Evolutionary conservation across 495 filamentous ascomycete genomes (phyloP).

Genomic region (Lasiosphaeris hirsuta): DNA sequence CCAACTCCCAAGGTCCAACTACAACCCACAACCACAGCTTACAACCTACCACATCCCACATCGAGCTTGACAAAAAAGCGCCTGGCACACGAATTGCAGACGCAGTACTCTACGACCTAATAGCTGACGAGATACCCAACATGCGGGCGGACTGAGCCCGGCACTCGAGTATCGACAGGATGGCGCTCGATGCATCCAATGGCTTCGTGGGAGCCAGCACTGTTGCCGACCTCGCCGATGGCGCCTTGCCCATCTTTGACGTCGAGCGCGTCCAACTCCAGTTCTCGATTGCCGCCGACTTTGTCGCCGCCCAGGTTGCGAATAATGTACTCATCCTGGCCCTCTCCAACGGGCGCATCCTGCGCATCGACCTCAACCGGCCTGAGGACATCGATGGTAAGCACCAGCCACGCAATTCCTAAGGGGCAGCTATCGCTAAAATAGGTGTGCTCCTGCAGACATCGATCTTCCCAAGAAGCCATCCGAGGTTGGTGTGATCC

Average conservation of each 20-base stretch:
- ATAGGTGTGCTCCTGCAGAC: slow-evolving; percentile 50
- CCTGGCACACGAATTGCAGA: neutral
- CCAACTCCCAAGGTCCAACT: no score
- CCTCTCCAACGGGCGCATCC: slow-evolving; percentile 79
- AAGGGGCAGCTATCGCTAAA: neutral
- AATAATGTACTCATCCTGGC: slow-evolving; percentile 95
- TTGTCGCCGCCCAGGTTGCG: slow-evolving; percentile 92
- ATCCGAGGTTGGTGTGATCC: slow-evolving; percentile 85
- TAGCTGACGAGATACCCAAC: neutral
- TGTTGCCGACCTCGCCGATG: slow-evolving; percentile 54
- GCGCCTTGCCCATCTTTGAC: slow-evolving; percentile 82
- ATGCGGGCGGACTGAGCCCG: slow-evolving; percentile 8
- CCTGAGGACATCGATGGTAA: slow-evolving; percentile 93
- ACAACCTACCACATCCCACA: neutral
- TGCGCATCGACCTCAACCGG: slow-evolving; percentile 89
- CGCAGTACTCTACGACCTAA: neutral
- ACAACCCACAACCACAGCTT: neutral
- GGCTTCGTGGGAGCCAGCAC: slow-evolving; percentile 49
- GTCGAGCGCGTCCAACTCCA: slow-evolving; percentile 86
- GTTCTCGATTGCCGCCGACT: slow-evolving; percentile 87
- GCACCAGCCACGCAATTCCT: slow-evolving; percentile 13
- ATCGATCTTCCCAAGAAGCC: slow-evolving; percentile 95
- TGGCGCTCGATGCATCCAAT: slow-evolving; percentile 49
- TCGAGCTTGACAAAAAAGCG: neutral
- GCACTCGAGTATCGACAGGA: slow-evolving; percentile 17